Base-by-base conservation (phyloP, 768 basidiomycete species). In the Vararia minispora region DNA sequence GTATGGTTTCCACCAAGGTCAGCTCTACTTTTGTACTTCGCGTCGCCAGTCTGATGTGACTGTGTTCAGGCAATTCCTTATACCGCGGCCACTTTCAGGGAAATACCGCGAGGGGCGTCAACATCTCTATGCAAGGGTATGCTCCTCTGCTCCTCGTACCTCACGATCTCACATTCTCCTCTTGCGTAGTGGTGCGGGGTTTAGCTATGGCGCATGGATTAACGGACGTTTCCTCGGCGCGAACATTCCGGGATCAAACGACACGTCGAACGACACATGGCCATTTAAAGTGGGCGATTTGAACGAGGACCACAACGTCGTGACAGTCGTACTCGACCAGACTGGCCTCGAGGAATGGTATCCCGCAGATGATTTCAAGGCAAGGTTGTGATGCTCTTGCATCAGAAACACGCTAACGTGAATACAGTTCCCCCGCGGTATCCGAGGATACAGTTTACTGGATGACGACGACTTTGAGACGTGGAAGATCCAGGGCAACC, bases 401-500 rank as follows among this genome's bases (percentile, higher is more conserved):
- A 29, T 18, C n/a, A 10, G n/a, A 45, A 7, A 16, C 16, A 20
- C 17, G 32, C 8, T 16, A 21, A 40, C 14, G 16, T 35, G 33
- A 29, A 20, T 30, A 27, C 39, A 54, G 47, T 48, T 43, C 4
- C 56, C 56, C 9, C 52, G 56, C 9, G 56, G 56, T 1, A 46
- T 58, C 17, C 43, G 54, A 20, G 56, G 56, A 3, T 58, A 58
- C 42, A 33, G 34, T 18, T 42, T 57, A 3, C 38, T 52, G n/a
- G 53, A 51, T 5, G 47, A 44, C 11, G 37, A 30, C 34, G 49
- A 50, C 26, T 57, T 57, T 27, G 43, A 40, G 14, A 11, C 6
- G 10, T 58, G 57, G 57, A 55, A 49, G 30, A 42, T 58, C 6
- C 40, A 49, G 22, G 50, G 50, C 26, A 56, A 54, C 39, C 41